Conservation (phyloP, 2,329 filamentous ascomycete genomes). For the Chaetomium strumarium region DNA sequence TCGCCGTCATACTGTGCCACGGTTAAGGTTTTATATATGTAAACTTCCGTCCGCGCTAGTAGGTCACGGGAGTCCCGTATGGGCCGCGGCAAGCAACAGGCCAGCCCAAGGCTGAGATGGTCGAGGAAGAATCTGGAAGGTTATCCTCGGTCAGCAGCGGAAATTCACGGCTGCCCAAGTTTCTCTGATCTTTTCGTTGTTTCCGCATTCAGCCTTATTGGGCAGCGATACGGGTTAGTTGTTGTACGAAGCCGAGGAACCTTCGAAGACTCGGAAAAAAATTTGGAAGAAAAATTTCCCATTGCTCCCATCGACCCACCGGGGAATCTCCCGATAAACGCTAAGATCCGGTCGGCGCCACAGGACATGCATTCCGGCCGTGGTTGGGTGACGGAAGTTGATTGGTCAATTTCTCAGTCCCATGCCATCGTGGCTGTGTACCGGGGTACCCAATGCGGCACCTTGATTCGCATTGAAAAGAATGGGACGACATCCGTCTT, state of each 20-base stretch:
- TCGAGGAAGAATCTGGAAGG: not conserved
- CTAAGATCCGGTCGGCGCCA: too few species aligned
- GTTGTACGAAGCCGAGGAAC: too few species aligned
- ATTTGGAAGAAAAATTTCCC: not conserved
- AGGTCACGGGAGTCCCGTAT: too few species aligned
- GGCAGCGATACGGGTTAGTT: conserved; percentile 7
- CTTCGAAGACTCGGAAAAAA: not conserved
- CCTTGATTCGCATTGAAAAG: too few species aligned
- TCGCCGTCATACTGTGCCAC: not conserved
- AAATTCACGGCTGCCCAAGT: conserved; percentile 6
- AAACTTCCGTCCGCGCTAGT: too few species aligned
- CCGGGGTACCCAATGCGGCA: too few species aligned
- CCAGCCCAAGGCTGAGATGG: not conserved
- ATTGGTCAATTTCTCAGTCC: too few species aligned
- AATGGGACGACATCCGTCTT: too few species aligned
- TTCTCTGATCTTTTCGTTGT: not conserved
- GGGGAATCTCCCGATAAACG: not conserved
- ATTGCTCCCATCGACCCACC: not conserved
- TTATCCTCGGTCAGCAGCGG: conserved; percentile 9
- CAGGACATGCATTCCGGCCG: too few species aligned
- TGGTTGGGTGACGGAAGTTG: too few species aligned
- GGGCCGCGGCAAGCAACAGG: not conserved
- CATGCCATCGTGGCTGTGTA: too few species aligned
- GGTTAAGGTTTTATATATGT: too few species aligned
- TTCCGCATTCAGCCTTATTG: conserved; percentile 1